Base-by-base conservation (phyloP, 2,329 filamentous ascomycete genomes). In the Beauveria sp. region DNA sequence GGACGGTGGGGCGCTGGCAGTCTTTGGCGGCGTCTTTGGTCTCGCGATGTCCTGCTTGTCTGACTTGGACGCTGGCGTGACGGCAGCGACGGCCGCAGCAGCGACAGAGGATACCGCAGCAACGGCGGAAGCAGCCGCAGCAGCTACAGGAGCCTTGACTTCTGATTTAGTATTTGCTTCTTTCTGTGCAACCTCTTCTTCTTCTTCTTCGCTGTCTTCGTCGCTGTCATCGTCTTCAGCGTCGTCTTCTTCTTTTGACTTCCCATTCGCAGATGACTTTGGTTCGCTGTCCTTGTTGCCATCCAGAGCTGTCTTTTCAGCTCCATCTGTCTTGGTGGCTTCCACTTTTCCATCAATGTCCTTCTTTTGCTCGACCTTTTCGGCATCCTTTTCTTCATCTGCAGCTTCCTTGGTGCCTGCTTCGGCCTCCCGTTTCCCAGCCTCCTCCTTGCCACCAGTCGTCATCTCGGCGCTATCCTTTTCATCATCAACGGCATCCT, bases 371-470 rank as follows among this genome's bases (percentile, higher is more conserved):
- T 64, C 51, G 52, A 64, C 65, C 8, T 60, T 68, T 43, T 66
- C 66, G 18, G 67, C 67, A 22, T 72, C 74, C 65, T 80, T 80
- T 24, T 24, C 14, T 5, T 3, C 12, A 14, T 49, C 66, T 3
- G 54, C 42, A 22, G 69, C 57, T n/a, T 61, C 61, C 10, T 67
- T 63, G 12, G 67, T 58, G 30, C 64, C 65, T 22, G 68, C 61
- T 49, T 63, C 65, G 18, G 59, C 22, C 24, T 26, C 18, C 12
- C n/a, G 14, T 8, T 63, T 59, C 22, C 62, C 53, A 56, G 63
- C 59, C n/a, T 57, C 60, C 3, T 57, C 53, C 12, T 64, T 63
- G 28, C 14, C 18, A 3, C 5, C 61, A 45, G 28, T 63, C 62
- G 40, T 49, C 16, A 8, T 63, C 1, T 45, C 10, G 40, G 10